Evolutionary conservation across 306 rosid genomes (phyloP).

Genomic region (Clitoria ternatea): DNA sequence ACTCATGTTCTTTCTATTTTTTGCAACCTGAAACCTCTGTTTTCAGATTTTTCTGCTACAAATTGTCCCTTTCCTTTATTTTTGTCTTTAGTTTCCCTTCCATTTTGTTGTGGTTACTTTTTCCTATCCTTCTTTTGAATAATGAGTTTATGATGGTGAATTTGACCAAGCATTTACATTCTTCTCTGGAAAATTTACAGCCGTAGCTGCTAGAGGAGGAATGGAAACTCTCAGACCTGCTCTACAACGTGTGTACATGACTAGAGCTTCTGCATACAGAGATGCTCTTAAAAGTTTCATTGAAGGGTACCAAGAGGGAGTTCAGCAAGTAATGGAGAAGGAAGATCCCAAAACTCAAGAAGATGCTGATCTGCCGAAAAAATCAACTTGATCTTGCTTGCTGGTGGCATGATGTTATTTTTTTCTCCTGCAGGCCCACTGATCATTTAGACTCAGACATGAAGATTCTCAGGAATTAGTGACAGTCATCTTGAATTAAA

Average conservation of each 20-base stretch:
- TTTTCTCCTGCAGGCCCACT: conserved; percentile 1
- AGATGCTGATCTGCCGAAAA: conserved; percentile 37
- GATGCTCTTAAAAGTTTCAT: conserved; percentile 87
- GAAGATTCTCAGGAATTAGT: conserved; percentile 24
- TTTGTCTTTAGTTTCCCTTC: neutral
- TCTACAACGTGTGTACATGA: conserved; percentile 82
- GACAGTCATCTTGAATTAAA: neutral
- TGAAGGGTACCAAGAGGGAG: conserved; percentile 78
- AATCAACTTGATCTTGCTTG: conserved; percentile 30
- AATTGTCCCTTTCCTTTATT: neutral
- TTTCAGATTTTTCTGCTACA: conserved; percentile 14
- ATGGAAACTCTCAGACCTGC: conserved; percentile 72
- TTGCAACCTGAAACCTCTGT: neutral
- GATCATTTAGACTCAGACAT: conserved; percentile 8
- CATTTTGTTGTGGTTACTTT: neutral
- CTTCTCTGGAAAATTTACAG: conserved; percentile 42
- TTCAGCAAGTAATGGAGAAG: conserved; percentile 64
- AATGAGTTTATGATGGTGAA: conserved; percentile 9
- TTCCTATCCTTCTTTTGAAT: neutral
- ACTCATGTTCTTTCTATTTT: neutral
- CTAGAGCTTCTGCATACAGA: conserved; percentile 81
- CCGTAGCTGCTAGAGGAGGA: conserved; percentile 76
- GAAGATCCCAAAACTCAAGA: conserved; percentile 44
- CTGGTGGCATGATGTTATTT: neutral
- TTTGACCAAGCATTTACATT: conserved; percentile 18